These are phyloP conservation scores for Parachlorella kessleri DNA, from an alignment of 139 green algal genomes.

Conservation along the genomic window DNA sequence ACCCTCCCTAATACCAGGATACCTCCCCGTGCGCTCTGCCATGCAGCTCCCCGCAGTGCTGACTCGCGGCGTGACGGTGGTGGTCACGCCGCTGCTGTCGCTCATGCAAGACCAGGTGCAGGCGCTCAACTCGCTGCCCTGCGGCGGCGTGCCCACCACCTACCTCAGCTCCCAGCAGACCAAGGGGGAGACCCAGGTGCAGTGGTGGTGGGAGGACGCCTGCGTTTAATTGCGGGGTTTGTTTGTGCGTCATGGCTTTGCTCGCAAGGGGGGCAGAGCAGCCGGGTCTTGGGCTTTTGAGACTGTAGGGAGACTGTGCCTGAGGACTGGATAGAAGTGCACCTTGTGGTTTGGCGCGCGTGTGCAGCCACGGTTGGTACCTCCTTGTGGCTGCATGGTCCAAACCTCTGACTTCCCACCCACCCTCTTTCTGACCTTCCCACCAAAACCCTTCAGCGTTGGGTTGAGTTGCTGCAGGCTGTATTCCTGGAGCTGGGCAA, in stretches of 20 bases:
- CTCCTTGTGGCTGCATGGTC: too few species aligned
- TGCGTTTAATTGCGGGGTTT: not conserved
- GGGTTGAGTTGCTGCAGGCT: too few species aligned
- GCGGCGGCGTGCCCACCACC: constrained; percentile 74
- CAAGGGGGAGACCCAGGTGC: constrained; percentile 36
- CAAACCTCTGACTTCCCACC: not conserved
- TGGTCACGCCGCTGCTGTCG: constrained; percentile 94
- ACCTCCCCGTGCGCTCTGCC: too few species aligned
- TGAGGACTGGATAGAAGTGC: too few species aligned
- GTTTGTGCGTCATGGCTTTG: too few species aligned
- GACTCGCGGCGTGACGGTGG: constrained; percentile 78
- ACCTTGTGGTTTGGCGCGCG: too few species aligned
- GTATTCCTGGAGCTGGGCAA: constrained; percentile 79
- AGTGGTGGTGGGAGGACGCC: not conserved
- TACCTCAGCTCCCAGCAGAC: constrained; percentile 81
- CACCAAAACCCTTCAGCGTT: not conserved
- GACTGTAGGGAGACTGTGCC: too few species aligned
- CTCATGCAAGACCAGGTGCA: constrained; percentile 94
- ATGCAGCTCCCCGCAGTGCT: constrained; percentile 86
- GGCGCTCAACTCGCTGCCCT: constrained; percentile 43
- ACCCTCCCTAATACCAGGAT: too few species aligned
- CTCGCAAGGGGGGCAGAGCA: not conserved
- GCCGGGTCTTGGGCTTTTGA: not conserved
- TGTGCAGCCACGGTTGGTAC: too few species aligned
- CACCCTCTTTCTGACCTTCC: not conserved